Evolutionary conservation across 2,329 filamentous ascomycete genomes (phyloP).

Genomic region (Trichoderma sp.): DNA sequence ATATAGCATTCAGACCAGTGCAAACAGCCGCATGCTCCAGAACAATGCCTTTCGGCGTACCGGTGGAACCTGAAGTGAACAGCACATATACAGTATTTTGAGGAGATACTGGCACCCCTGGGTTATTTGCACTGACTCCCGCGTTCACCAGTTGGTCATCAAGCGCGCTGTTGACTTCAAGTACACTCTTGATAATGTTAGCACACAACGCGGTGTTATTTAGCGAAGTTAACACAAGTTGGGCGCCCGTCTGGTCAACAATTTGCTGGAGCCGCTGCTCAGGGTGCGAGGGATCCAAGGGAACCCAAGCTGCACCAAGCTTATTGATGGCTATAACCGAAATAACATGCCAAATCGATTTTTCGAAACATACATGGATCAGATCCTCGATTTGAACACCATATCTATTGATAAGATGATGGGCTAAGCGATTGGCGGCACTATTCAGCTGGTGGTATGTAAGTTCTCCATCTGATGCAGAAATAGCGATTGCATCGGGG

Average conservation of each 20-base stretch:
- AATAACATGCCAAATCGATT: slow-evolving; percentile 22
- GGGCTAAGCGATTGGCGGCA: slow-evolving; percentile 17
- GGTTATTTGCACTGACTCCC: too few species aligned
- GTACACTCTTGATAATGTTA: not conserved
- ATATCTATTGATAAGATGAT: slow-evolving; percentile 7
- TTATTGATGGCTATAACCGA: slow-evolving; percentile 21
- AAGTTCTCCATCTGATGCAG: slow-evolving; percentile 29
- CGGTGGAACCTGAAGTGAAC: slow-evolving; percentile 52
- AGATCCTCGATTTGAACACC: slow-evolving; percentile 20
- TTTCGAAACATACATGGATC: slow-evolving; percentile 16
- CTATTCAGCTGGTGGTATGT: slow-evolving; percentile 37
- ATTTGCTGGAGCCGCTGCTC: not conserved
- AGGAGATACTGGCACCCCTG: not conserved
- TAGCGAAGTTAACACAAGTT: not conserved
- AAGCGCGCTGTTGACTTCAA: not conserved
- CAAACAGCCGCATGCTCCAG: slow-evolving; percentile 19
- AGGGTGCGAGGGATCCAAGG: not conserved
- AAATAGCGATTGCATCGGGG: not conserved
- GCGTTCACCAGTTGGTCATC: not conserved
- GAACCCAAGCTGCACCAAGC: slow-evolving; percentile 21
- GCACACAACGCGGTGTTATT: not conserved
- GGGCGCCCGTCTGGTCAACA: not conserved
- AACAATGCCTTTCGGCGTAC: slow-evolving; percentile 41
- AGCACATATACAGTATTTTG: slow-evolving; percentile 34
- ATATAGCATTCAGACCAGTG: not conserved